phyloP scores from a whole-genome alignment of 768 basidiomycete species.

The Lentinula detonsa region DNA sequence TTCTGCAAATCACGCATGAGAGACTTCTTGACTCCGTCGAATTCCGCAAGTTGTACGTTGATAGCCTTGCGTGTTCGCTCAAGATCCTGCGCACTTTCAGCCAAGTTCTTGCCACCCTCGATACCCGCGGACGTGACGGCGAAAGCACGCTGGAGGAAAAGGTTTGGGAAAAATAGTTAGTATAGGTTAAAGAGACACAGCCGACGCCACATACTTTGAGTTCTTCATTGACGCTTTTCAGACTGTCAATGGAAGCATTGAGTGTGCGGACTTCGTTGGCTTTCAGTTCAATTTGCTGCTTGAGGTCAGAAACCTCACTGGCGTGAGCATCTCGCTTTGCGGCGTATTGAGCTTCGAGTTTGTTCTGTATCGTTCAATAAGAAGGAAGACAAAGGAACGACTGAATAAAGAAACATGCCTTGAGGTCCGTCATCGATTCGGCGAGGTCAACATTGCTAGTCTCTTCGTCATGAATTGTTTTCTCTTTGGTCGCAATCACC shows the following conservation, averaged over 20 bases:
- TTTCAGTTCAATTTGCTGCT: constrained; percentile 84
- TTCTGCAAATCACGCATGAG: constrained; percentile 99
- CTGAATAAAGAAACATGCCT: constrained; percentile 39
- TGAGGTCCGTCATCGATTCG: constrained; percentile 86
- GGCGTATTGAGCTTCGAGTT: constrained; percentile 90
- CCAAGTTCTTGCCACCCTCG: constrained; percentile 94
- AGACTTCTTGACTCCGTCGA: constrained; percentile 97
- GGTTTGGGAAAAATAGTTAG: neutral
- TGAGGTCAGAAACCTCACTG: constrained; percentile 79
- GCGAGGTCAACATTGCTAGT: constrained; percentile 75
- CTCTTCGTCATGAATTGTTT: constrained; percentile 87
- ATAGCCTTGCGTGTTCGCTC: constrained; percentile 95
- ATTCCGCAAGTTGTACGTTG: constrained; percentile 96
- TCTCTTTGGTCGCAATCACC: constrained; percentile 47
- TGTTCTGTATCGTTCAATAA: constrained; percentile 50
- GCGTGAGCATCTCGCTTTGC: constrained; percentile 88
- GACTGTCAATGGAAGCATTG: constrained; percentile 82
- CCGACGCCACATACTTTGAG: constrained; percentile 64
- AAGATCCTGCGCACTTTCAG: constrained; percentile 94
- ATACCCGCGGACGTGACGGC: constrained; percentile 96
- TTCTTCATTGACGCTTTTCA: constrained; percentile 96
- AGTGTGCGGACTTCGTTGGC: constrained; percentile 78
- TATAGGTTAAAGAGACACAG: neutral
- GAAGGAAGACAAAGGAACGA: neutral
- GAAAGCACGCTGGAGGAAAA: constrained; percentile 72